Evolutionary conservation across 257 asterid species (phyloP).

Genomic region (Solanum acaule): DNA sequence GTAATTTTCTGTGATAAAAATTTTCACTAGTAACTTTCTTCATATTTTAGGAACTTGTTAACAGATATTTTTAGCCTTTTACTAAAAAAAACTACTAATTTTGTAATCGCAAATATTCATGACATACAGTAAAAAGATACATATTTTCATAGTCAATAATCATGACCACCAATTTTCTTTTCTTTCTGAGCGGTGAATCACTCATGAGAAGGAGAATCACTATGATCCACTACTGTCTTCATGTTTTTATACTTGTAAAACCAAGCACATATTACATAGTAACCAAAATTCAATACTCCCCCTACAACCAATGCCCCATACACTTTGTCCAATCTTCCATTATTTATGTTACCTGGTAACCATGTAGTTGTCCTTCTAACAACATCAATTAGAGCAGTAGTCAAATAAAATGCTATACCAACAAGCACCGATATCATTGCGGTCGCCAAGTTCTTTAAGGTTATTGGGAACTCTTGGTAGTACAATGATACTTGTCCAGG

Average conservation of each 20-base stretch:
- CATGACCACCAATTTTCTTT: not conserved
- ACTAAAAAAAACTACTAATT: too few species aligned
- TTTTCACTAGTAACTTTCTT: too few species aligned
- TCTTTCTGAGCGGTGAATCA: not conserved
- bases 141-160: not conserved
- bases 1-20: too few species aligned
- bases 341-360: conserved; percentile 18
- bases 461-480: conserved; percentile 50
- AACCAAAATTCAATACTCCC: conserved; percentile 5
- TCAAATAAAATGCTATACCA: conserved; percentile 15
- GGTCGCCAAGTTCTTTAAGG: conserved; percentile 43
- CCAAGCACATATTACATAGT: conserved; percentile 1
- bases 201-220: not conserved
- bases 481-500: conserved; percentile 46
- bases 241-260: not conserved
- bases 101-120: too few species aligned
- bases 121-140: not conserved
- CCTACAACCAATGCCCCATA: conserved; percentile 2
- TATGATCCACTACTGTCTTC: not conserved
- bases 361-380: conserved; percentile 3
- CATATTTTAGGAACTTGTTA: too few species aligned
- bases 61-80: too few species aligned
- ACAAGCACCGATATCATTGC: conserved; percentile 44
- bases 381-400: conserved; percentile 4
- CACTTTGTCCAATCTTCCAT: conserved; percentile 18